phyloP scores from a whole-genome alignment of 805 yeast genomes.

The Hagleromyces aurorensis region DNA sequence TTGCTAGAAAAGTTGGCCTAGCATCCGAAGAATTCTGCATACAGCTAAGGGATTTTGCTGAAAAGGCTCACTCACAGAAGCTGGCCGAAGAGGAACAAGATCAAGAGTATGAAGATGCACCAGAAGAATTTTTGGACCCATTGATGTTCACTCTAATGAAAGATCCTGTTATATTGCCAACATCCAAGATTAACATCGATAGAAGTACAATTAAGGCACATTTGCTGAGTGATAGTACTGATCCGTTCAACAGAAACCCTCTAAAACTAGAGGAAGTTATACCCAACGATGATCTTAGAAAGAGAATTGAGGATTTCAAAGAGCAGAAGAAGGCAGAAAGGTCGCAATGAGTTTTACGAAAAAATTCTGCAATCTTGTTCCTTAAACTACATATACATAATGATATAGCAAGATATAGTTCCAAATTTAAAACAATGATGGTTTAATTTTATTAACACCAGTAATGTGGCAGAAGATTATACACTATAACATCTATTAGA shows the following conservation, averaged over 20 bases:
- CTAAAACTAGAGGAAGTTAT: conserved; percentile 79
- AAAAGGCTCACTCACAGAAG: conserved; percentile 54
- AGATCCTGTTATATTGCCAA: conserved; percentile 92
- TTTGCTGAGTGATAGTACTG: conserved; percentile 87
- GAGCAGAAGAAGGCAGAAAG: conserved; percentile 32
- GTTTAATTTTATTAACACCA: no score
- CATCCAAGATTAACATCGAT: conserved; percentile 78
- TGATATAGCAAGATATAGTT: no score
- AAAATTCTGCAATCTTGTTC: no score
- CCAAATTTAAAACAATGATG: no score
- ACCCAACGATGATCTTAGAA: conserved; percentile 64
- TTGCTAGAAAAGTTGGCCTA: conserved; percentile 44
- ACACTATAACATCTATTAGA: conserved; percentile 10
- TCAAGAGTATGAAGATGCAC: conserved; percentile 81
- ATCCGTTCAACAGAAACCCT: conserved; percentile 94
- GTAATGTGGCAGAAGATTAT: conserved; percentile 27
- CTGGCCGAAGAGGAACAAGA: conserved; percentile 73
- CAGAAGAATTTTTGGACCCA: conserved; percentile 96
- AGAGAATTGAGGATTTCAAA: conserved; percentile 53
- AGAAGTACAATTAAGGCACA: conserved; percentile 89
- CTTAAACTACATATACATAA: no score
- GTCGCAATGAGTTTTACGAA: background rate
- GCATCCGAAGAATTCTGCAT: conserved; percentile 49
- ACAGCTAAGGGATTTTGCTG: conserved; percentile 47
- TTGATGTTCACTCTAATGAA: conserved; percentile 93